Evolutionary conservation across 2,329 filamentous ascomycete genomes (phyloP).

Genomic region (Gremmenia infestans): DNA sequence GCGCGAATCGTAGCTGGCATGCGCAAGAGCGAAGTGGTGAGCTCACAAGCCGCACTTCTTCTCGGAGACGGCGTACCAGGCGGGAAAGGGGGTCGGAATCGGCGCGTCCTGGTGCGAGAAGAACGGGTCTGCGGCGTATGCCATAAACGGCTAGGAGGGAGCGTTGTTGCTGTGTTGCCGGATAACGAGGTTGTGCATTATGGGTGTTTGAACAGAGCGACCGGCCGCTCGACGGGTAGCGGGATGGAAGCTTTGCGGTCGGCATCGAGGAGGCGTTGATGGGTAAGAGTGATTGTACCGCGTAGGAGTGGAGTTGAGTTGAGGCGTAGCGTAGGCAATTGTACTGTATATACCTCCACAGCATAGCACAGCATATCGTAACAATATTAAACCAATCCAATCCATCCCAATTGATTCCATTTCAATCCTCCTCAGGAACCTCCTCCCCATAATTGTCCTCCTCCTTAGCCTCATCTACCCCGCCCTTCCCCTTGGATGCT

Average conservation of each 20-base stretch:
- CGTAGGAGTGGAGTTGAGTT: constrained; percentile 20
- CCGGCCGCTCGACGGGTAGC: constrained; percentile 26
- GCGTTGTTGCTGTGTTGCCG: constrained; percentile 83
- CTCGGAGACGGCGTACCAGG: constrained; percentile 62
- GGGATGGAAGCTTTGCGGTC: constrained; percentile 19
- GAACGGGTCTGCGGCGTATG: constrained; percentile 89
- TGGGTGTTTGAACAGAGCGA: constrained; percentile 60
- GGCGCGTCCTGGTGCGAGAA: constrained; percentile 76
- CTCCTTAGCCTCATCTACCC: constrained; percentile 39
- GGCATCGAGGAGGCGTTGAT: constrained; percentile 20
- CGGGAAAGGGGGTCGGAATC: constrained; percentile 51
- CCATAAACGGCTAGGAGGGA: constrained; percentile 86
- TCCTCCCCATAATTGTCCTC: constrained; percentile 87
- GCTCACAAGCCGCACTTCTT: constrained; percentile 66
- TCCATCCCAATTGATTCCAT: no score
- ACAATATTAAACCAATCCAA: not conserved
- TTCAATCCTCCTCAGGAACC: constrained; percentile 59
- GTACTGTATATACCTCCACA: constrained; percentile 9
- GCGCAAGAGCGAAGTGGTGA: constrained; percentile 73
- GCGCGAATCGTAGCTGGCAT: constrained; percentile 72
- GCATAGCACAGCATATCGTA: constrained; percentile 1
- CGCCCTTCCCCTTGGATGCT: constrained; percentile 18
- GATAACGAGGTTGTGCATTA: constrained; percentile 80
- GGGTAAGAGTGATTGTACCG: constrained; percentile 1
- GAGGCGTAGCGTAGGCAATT: constrained; percentile 15